Evolutionary conservation across 495 filamentous ascomycete species (phyloP).

Genomic region (Aspergillus steynii): DNA sequence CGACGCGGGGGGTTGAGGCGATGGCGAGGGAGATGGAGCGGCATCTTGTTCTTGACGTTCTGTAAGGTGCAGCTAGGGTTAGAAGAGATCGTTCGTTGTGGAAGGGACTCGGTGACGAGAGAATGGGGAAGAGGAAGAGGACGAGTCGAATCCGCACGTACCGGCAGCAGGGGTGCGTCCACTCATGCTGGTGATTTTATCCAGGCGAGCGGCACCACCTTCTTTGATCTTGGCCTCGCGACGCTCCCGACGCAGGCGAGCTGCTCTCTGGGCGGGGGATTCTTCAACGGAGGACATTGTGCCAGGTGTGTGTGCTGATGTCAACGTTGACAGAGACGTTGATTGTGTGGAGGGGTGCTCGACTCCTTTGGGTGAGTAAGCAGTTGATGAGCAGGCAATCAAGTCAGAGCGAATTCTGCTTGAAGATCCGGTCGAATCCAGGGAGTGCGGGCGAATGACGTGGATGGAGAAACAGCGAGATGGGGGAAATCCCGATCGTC

Average conservation of each 20-base stretch:
- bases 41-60: slow-evolving; percentile 2
- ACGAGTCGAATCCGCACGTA: slow-evolving; percentile 19
- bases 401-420: too few relatives aligned
- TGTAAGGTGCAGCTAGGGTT: slow-evolving; percentile 1
- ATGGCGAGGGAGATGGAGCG: slow-evolving; percentile 31
- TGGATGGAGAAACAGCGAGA: too few relatives aligned
- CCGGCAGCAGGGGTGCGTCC: slow-evolving; percentile 58
- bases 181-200: slow-evolving; percentile 79
- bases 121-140: not conserved
- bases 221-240: slow-evolving; percentile 88
- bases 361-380: too few relatives aligned
- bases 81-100: slow-evolving; percentile 1
- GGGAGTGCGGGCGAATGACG: too few relatives aligned
- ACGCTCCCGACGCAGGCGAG: slow-evolving; percentile 83
- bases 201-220: slow-evolving; percentile 74
- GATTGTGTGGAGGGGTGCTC: too few relatives aligned
- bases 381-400: too few relatives aligned
- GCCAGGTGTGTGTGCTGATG: not conserved
- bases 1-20: slow-evolving; percentile 22
- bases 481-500: too few relatives aligned
- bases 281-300: slow-evolving; percentile 48
- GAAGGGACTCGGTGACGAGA: not conserved
- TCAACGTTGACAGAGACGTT: not conserved
- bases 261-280: slow-evolving; percentile 65
- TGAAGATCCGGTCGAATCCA: too few relatives aligned